Base-by-base conservation (phyloP, 2,329 filamentous ascomycete genomes). In the Stachybotrys chartarum region DNA sequence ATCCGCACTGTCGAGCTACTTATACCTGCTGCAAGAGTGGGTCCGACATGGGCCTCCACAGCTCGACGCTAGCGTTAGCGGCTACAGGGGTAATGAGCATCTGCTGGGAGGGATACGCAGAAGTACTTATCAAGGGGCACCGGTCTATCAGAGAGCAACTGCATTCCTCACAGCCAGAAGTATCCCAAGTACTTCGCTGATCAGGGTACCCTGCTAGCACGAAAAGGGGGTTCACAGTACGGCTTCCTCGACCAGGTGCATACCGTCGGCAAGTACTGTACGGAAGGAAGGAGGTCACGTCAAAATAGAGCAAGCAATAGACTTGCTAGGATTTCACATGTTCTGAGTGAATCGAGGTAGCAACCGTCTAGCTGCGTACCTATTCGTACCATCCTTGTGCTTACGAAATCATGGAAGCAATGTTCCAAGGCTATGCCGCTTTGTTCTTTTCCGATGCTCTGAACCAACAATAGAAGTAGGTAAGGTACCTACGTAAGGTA, bases 1-100 rank as follows among this genome's bases (percentile, higher is more conserved):
- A 72, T 72, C 70, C 71, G 71, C 71, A 73, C 71, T 73, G 70
- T 73, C 35, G 35, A 42, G 35, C 14, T 42, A 42, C 35, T 42
- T 42, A 42, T 42, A 42, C 35, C 35, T 42, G 35, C 35, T 5
- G 35, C 35, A 10, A 10, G 35, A 24, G 35, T 42, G 35, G 35
- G 35, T 10, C 35, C 5, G 5, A 2, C 14, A 10, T 10, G 35
- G 10, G 35, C 35, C 10, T 14, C 14, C 14, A 10, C 35, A 42
- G 3, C 24, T 24, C 35, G 35, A 42, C 35, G 35, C 14, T 42
- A 42, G 35, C 3, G 35, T 42, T 42, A 42, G 35, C 14, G 35
- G 35, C 35, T 42, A 10, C 35, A 42, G 35, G 35, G 35, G 14
- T 42, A 5, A 10, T 42, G 10, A 10, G 10, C 35, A 14, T 10